Evolutionary conservation across 176 grass and related monocot species (phyloP).

Genomic region (Coix lacrymajobi): DNA sequence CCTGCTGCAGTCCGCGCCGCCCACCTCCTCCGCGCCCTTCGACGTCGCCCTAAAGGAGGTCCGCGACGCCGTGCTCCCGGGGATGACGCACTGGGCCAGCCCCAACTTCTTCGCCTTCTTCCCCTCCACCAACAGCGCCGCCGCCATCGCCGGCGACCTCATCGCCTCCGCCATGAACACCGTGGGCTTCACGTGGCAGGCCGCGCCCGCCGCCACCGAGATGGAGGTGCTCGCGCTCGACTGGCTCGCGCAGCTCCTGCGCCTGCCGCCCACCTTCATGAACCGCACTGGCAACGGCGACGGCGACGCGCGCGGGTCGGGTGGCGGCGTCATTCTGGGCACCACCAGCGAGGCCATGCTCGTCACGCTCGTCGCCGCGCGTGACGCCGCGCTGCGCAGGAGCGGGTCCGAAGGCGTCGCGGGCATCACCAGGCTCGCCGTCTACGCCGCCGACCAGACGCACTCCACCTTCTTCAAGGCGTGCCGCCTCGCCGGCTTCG

Average conservation of each 20-base stretch:
- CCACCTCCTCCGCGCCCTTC: neutral
- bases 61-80: conserved; percentile 20
- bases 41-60: conserved; percentile 33
- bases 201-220: conserved; percentile 45
- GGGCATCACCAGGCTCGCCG: neutral
- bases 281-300: too few relatives aligned
- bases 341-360: conserved; percentile 61
- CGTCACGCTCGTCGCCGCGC: conserved; percentile 43
- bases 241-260: conserved; percentile 50
- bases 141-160: conserved; percentile 46
- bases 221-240: conserved; percentile 54
- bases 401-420: neutral
- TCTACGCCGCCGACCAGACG: conserved; percentile 49
- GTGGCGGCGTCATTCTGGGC: conserved; percentile 30
- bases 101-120: conserved; percentile 70
- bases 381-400: conserved; percentile 16
- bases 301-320: too few relatives aligned
- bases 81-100: conserved; percentile 60
- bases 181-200: conserved; percentile 60
- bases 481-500: conserved; percentile 36
- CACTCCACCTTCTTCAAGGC: conserved; percentile 59
- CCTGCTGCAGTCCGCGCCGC: neutral
- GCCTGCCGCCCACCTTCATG: conserved; percentile 26
- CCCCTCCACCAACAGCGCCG: conserved; percentile 47
- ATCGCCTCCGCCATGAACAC: conserved; percentile 61